Percentiles rank a stretch among this genome's conserved stretches.
Conservation (phyloP, 2,329 filamentous ascomycete genomes). For the Hypomyces perniciosus region DNA sequence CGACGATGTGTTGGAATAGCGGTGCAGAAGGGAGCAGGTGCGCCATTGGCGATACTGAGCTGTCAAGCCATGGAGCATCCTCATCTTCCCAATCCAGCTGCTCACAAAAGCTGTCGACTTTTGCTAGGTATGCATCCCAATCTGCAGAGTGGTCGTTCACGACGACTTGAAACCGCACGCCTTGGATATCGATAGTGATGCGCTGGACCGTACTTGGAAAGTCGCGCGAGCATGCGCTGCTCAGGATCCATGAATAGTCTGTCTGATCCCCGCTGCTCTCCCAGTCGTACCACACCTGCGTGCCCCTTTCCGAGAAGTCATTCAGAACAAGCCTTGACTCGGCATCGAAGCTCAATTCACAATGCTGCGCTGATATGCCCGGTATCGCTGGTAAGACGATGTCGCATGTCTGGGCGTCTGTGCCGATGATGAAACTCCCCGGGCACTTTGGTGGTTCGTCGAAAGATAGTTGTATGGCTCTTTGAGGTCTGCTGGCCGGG, state of each 20-base stretch:
- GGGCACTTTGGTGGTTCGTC: constrained; percentile 27
- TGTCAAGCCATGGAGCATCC: constrained; percentile 21
- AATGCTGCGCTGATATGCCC: constrained; percentile 32
- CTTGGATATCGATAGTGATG: constrained; percentile 35
- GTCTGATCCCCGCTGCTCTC: constrained; percentile 32
- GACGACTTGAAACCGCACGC: constrained; percentile 33
- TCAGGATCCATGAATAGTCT: constrained; percentile 32
- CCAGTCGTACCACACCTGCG: constrained; percentile 39
- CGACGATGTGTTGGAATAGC: constrained; percentile 31
- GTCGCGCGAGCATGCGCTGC: constrained; percentile 25
- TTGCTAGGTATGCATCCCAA: constrained; percentile 26
- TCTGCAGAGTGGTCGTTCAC: constrained; percentile 31
- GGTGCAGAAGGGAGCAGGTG: constrained; percentile 9
- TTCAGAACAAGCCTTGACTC: constrained; percentile 32
- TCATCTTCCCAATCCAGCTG: constrained; percentile 23
- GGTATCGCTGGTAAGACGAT: constrained; percentile 30
- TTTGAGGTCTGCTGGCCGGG: constrained; percentile 18
- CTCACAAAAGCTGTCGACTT: constrained; percentile 29
- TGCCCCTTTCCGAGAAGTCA: constrained; percentile 33
- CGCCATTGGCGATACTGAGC: constrained; percentile 13
- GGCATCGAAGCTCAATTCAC: constrained; percentile 33
- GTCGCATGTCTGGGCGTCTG: constrained; percentile 31
- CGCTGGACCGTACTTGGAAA: constrained; percentile 30
- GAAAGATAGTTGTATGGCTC: constrained; percentile 33
- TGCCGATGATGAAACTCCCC: constrained; percentile 33